Evolutionary conservation across 495 filamentous ascomycete genomes (phyloP).

Genomic region (Daldinia loculata): DNA sequence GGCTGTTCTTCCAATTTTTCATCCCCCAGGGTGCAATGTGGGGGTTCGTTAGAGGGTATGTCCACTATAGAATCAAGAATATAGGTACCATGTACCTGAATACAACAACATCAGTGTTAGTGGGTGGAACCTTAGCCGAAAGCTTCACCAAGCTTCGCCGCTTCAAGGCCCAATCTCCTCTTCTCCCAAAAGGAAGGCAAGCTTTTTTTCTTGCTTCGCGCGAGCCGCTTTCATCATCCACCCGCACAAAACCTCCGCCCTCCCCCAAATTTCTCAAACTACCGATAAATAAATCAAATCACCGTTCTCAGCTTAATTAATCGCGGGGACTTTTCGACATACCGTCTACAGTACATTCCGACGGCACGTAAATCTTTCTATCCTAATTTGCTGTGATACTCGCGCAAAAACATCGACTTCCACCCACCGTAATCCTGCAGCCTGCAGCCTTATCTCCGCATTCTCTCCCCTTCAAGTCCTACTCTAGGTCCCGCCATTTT

Average conservation of each 20-base stretch:
- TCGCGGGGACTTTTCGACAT: slow-evolving; percentile 26
- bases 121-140: slow-evolving; percentile 15
- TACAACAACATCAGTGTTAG: neutral
- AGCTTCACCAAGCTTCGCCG: slow-evolving; percentile 40
- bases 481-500: slow-evolving; percentile 12
- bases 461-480: slow-evolving; percentile 8
- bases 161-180: slow-evolving; percentile 28
- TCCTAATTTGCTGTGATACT: slow-evolving; percentile 11
- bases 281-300: slow-evolving; percentile 25
- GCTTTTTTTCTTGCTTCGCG: slow-evolving; percentile 32
- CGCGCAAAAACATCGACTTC: slow-evolving; percentile 14
- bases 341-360: slow-evolving; percentile 11
- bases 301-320: slow-evolving; percentile 34
- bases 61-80: neutral
- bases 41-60: neutral
- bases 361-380: slow-evolving; percentile 25
- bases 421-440: slow-evolving; percentile 23
- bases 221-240: slow-evolving; percentile 50
- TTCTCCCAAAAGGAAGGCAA: slow-evolving; percentile 24
- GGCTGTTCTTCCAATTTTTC: neutral
- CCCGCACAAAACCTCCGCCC: slow-evolving; percentile 38
- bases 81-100: neutral
- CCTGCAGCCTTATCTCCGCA: slow-evolving; percentile 45
- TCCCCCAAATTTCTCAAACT: slow-evolving; percentile 33
- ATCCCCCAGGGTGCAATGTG: neutral